These are phyloP conservation scores for Kodamaea sp. DNA, from an alignment of 1,139 yeast genomes.

Conservation along the genomic window DNA sequence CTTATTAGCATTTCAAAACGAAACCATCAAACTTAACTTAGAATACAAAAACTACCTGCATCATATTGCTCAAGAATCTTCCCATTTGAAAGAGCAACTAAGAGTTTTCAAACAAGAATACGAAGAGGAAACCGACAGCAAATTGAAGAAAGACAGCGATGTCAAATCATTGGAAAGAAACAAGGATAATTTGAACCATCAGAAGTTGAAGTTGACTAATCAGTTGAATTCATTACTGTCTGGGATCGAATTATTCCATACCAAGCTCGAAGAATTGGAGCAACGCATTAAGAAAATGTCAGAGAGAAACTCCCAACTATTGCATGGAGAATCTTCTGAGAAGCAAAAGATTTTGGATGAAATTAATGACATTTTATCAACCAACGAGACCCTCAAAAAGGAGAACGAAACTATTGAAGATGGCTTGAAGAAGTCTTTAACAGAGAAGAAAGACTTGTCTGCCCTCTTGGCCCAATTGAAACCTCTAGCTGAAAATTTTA, in stretches of 20 bases:
- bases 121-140: conserved; percentile 34
- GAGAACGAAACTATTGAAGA: conserved; percentile 30
- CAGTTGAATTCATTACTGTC: conserved; percentile 27
- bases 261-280: conserved; percentile 27
- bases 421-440: conserved; percentile 20
- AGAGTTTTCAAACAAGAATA: conserved; percentile 26
- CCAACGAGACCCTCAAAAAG: conserved; percentile 17
- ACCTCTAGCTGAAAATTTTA: conserved; percentile 32
- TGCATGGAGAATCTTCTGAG: conserved; percentile 25
- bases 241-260: conserved; percentile 18
- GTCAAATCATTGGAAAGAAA: conserved; percentile 36
- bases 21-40: conserved; percentile 23
- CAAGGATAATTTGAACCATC: conserved; percentile 31
- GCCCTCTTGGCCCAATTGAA: conserved; percentile 21
- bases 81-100: conserved; percentile 22
- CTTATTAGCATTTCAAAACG: conserved; percentile 30
- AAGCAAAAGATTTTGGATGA: conserved; percentile 19
- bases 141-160: conserved; percentile 32
- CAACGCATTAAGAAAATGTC: conserved; percentile 25
- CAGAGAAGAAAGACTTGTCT: conserved; percentile 29
- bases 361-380: conserved; percentile 14
- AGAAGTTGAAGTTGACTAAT: conserved; percentile 34
- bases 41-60: conserved; percentile 29
- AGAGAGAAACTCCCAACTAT: conserved; percentile 26
- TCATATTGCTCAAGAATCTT: conserved; percentile 24